These are phyloP conservation scores for Diaporthe sp. DNA, from an alignment of 2,329 filamentous ascomycete species.

Conservation along the genomic window DNA sequence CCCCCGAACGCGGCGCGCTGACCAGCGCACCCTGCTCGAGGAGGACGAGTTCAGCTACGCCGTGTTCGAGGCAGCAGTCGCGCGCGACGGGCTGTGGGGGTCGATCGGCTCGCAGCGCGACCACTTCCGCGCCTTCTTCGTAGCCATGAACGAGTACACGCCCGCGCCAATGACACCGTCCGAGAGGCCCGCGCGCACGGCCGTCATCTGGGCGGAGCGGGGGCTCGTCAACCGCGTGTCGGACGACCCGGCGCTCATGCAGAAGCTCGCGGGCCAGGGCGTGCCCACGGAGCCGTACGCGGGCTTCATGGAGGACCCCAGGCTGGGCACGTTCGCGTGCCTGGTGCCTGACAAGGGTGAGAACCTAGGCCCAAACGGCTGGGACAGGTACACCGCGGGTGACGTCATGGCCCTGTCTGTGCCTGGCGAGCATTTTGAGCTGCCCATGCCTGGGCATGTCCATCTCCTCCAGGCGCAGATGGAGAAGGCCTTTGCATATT, in stretches of 20 bases:
- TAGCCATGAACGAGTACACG: conserved; percentile 39
- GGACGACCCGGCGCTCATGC: conserved; percentile 38
- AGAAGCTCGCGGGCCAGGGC: conserved; percentile 35
- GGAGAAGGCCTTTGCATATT: conserved; percentile 4
- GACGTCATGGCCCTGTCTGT: conserved; percentile 38
- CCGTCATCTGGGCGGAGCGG: conserved; percentile 35
- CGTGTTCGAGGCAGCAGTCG: background rate
- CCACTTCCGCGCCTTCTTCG: conserved; percentile 38
- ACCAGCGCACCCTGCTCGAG: conserved; percentile 26
- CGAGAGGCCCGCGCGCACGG: conserved; percentile 30
- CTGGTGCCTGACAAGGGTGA: conserved; percentile 39
- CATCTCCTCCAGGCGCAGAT: conserved; percentile 7
- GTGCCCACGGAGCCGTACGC: conserved; percentile 31
- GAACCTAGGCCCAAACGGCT: conserved; percentile 38
- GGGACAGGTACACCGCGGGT: conserved; percentile 35
- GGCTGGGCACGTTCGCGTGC: conserved; percentile 35
- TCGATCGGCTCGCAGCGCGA: conserved; percentile 37
- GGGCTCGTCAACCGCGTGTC: conserved; percentile 37
- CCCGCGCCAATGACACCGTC: conserved; percentile 21
- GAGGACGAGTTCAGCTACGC: conserved; percentile 36
- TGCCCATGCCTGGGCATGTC: conserved; percentile 40
- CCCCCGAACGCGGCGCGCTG: conserved; percentile 18
- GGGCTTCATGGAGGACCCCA: conserved; percentile 41
- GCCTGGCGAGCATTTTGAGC: conserved; percentile 36
- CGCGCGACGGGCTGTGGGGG: conserved; percentile 14